Evolutionary conservation across 768 basidiomycete genomes (phyloP).

Genomic region (Gautieria morchelliformis): DNA sequence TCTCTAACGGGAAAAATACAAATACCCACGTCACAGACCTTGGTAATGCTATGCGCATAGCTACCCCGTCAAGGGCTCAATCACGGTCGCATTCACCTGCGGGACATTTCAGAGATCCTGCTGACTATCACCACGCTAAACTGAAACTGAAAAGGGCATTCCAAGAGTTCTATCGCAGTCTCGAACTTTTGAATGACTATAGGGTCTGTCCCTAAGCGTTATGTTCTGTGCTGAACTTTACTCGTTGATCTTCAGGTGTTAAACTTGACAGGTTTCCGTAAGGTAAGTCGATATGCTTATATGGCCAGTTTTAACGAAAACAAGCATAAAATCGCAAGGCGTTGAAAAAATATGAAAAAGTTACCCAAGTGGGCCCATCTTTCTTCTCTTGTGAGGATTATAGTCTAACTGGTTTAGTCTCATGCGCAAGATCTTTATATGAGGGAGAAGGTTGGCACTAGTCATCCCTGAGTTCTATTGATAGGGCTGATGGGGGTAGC

Average conservation of each 20-base stretch:
- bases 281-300: slow-evolving; percentile 19
- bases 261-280: slow-evolving; percentile 85
- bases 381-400: not conserved
- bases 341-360: slow-evolving; percentile 78
- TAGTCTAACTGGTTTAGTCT: slow-evolving; percentile 32
- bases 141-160: slow-evolving; percentile 77
- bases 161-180: slow-evolving; percentile 70
- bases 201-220: slow-evolving; percentile 38
- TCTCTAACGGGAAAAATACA: not conserved
- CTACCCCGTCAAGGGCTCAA: slow-evolving; percentile 1
- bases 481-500: not conserved
- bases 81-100: not conserved
- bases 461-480: not conserved
- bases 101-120: slow-evolving; percentile 40
- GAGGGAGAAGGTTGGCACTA: slow-evolving; percentile 50
- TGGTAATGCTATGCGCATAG: not conserved
- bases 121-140: slow-evolving; percentile 78
- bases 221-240: not conserved
- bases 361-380: slow-evolving; percentile 42
- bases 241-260: slow-evolving; percentile 43
- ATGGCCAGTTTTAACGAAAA: not conserved
- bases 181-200: slow-evolving; percentile 85
- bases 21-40: not conserved
- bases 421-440: slow-evolving; percentile 70
- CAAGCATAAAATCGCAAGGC: slow-evolving; percentile 20